Percentiles rank a stretch among this genome's conserved stretches.
phyloP scores from a whole-genome alignment of 768 basidiomycete species.

The Myochromella boudieri region DNA sequence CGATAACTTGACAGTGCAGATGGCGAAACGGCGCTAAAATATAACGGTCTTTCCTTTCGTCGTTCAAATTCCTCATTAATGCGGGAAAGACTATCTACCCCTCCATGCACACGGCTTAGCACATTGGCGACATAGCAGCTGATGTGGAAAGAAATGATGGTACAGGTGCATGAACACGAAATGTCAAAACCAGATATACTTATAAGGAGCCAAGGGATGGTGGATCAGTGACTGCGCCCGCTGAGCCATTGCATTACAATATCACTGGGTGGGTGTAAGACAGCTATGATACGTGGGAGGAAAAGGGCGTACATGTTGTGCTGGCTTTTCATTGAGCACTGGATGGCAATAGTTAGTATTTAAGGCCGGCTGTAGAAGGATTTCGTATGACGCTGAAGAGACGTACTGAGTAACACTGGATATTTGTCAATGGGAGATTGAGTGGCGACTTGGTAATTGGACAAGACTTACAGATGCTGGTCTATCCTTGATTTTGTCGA shows the following conservation, averaged over 20 bases:
- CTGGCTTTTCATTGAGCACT: slow-evolving; percentile 97
- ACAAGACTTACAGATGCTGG: slow-evolving; percentile 78
- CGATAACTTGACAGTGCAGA: slow-evolving; percentile 85
- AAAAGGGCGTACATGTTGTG: slow-evolving; percentile 73
- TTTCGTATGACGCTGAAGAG: neutral
- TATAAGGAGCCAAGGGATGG: neutral
- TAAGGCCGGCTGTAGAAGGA: neutral
- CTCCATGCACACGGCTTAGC: too few relatives aligned
- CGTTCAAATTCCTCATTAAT: too few relatives aligned
- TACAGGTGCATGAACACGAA: slow-evolving; percentile 5
- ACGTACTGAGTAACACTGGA: slow-evolving; percentile 78
- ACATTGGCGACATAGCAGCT: too few relatives aligned
- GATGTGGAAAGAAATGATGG: too few relatives aligned
- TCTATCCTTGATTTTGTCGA: slow-evolving; percentile 77
- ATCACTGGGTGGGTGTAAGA: slow-evolving; percentile 46
- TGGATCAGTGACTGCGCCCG: slow-evolving; percentile 63
- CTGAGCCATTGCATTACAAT: slow-evolving; percentile 89
- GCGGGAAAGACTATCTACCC: too few relatives aligned
- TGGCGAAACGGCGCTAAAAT: slow-evolving; percentile 71
- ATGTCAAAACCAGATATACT: slow-evolving; percentile 1
- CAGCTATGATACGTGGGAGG: neutral
- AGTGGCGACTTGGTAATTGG: neutral
- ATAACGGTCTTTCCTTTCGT: neutral
- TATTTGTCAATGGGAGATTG: slow-evolving; percentile 1
- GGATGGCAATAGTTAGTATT: slow-evolving; percentile 4